Evolutionary conservation across 805 yeast genomes (phyloP), one percentile per base, ranked within the genome.

Genomic region (Candida qinlingensis): DNA sequence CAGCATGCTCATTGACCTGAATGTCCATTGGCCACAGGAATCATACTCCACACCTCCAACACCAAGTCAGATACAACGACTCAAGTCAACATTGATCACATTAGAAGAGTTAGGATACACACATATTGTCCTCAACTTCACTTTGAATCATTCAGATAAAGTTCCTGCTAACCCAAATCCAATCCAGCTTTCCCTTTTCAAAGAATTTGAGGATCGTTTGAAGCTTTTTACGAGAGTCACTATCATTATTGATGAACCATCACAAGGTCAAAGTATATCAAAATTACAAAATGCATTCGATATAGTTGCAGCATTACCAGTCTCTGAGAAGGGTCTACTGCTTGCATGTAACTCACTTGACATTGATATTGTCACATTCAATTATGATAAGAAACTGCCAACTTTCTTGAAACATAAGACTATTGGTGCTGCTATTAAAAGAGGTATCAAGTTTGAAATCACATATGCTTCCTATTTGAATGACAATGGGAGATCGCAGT

Each of bases 371-470:
- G 77, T 94, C 19, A 81, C 96, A 1, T 75, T 94, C 47, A 81
- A 85, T 46, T 76, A 85, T 62, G 67, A 77, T 28, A 70, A 73
- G 39, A 76, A 87, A 49, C 66, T 89, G 42, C 92, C 96, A 0
- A 83, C 80, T 53, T 87, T 81, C 62, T 69, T 94, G 54, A 85
- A 85, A 57, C 96, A 90, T 68, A 89, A 90, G 58, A 80, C 88
- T 1, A 74, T 89, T 7, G 86, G 96, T 39, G 81, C 89, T 39
- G 97, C 96, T 1, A 73, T 87, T 4, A 84, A 83, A 19, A 77
- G 89, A 44, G 98, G 98, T 2, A 77, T 89, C 28, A 80, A 81
- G 55, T 77, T 94, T 54, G 99, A 94, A 62, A 75, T 94, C 7
- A 75, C 80, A 41, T 92, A 92, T 66, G 63, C 77, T 7, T 71